Base-by-base conservation (phyloP, 768 basidiomycete genomes). In the Chalciporus piperatus region DNA sequence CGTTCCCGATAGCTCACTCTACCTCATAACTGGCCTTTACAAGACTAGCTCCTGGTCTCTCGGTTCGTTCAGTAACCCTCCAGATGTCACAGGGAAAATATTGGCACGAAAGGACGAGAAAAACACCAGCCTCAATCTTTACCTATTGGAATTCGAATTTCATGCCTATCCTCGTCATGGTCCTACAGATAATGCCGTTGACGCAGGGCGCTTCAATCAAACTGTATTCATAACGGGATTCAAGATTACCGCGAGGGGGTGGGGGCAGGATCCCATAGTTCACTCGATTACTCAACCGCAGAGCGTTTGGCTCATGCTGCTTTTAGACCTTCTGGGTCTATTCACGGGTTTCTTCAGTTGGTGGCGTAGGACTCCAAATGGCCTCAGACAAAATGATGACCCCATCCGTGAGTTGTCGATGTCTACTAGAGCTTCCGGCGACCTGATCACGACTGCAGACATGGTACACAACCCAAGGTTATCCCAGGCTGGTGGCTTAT, bases 171-270 rank as follows among this genome's bases (percentile, higher is more conserved):
- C 23, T 41, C 41, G 41, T 22, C 41, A 41, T 22, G 38, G 46
- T 25, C 13, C n/a, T n/a, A n/a, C n/a, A n/a, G n/a, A n/a, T n/a
- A n/a, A 4, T 38, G 19, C 22, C 38, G 12, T 7, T 37, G 45
- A 25, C 46, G 38, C 35, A n/a, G 35, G 46, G 46, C 19, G 17
- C 16, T 9, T 25, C 17, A 47, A 37, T 47, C 46, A 47, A 47
- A 38, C 46, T 47, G 33, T 47, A 38, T 47, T 47, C 46, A 47
- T 47, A 37, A 47, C 46, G 23, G 46, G 46, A 3, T 47, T 47
- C 46, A 47, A 38, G 46, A 47, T 47, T 20, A 38, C 46, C 22
- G 16, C 23, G 10, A 25, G 35, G 2, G 23, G 46, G 38, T 47
- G 46, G 46, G 35, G 38, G 13, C 20, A 35, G 22, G 46, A 47